Evolutionary conservation across 2,329 filamentous ascomycete species (phyloP), one percentile per base, ranked within the genome.

Genomic region (Aspergillus hiratsukae): DNA sequence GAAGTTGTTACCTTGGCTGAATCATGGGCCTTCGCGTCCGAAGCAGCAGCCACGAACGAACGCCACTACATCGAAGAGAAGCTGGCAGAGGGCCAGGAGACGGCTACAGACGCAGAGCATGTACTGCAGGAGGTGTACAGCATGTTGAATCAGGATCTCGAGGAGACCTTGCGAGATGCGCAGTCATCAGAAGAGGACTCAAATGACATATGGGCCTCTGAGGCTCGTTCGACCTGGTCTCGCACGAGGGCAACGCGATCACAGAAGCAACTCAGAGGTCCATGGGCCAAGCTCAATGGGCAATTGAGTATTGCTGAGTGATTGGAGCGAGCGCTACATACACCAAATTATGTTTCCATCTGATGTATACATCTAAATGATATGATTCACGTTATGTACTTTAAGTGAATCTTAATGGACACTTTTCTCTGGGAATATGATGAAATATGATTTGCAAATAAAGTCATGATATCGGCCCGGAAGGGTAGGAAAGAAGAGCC

Each of bases 21-120:
- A 60, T 72, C 72, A 40, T 76, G 74, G 74, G 67, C 71, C 8
- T 76, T 75, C 62, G 74, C 74, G 14, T 72, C 72, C 4, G 58
- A 67, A 3, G 72, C 71, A 3, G 73, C 73, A 3, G 59, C 62
- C 29, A 59, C 64, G 10, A 63, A 59, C 35, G 69, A 69, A 28
- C 65, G 64, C 31, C 70, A 72, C 4, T 71, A 68, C 56, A 65
- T 75, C 11, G 68, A 74, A 48, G 62, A 69, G 54, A 69, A 70
- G 48, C 53, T 72, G 9, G 60, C 55, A 25, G 55, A 72, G 31
- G 72, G 72, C 3, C 64, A 52, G 3, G 71, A 76, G 50, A 62
- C 65, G 37, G 63, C 62, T 5, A 61, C 64, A 28, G 67, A 69
- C 10, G 69, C 72, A 29, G 59, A 66, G 7, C 58, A 67, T 46